phyloP scores from a whole-genome alignment of 202 grass and related monocot species.

The Elaeis oleifera region DNA sequence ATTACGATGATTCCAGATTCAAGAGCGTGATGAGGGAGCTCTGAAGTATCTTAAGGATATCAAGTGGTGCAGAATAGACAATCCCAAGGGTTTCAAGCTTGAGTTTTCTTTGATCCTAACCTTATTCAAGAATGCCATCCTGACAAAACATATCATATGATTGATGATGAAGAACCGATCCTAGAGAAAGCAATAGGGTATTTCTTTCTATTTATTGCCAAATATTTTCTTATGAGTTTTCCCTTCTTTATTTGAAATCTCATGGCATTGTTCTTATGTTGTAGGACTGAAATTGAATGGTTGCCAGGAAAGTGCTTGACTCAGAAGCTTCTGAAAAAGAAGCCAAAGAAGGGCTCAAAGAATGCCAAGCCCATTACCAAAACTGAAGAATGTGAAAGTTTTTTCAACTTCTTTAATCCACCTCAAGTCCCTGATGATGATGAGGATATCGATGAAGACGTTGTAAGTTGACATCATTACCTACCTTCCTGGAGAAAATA shows the following conservation, averaged over 20 bases:
- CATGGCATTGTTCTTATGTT: not conserved
- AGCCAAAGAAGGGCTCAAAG: slow-evolving; percentile 18
- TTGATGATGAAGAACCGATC: slow-evolving; percentile 8
- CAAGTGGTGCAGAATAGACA: slow-evolving; percentile 12
- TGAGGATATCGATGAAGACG: slow-evolving; percentile 9
- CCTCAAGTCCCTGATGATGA: slow-evolving; percentile 7
- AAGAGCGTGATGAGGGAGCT: slow-evolving; percentile 18
- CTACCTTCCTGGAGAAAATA: not conserved
- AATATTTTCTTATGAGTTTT: too few species aligned
- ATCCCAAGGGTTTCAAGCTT: slow-evolving; percentile 13
- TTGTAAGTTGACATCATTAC: slow-evolving; percentile 2
- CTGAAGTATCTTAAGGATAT: slow-evolving; percentile 20
- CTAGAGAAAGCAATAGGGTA: slow-evolving; percentile 18
- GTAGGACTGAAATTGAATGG: slow-evolving; percentile 19
- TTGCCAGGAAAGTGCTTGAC: slow-evolving; percentile 15
- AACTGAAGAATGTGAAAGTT: slow-evolving; percentile 10
- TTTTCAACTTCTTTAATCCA: slow-evolving; percentile 20
- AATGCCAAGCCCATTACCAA: slow-evolving; percentile 11
- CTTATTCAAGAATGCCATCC: slow-evolving; percentile 7
- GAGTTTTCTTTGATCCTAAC: slow-evolving; percentile 15
- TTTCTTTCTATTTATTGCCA: not conserved
- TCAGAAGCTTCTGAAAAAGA: slow-evolving; percentile 9
- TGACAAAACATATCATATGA: slow-evolving; percentile 11
- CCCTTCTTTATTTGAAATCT: too few species aligned
- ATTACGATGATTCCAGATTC: slow-evolving; percentile 3